Conservation (phyloP, 2,329 filamentous ascomycete species). For the Paraconiothyrium brasiliense region DNA sequence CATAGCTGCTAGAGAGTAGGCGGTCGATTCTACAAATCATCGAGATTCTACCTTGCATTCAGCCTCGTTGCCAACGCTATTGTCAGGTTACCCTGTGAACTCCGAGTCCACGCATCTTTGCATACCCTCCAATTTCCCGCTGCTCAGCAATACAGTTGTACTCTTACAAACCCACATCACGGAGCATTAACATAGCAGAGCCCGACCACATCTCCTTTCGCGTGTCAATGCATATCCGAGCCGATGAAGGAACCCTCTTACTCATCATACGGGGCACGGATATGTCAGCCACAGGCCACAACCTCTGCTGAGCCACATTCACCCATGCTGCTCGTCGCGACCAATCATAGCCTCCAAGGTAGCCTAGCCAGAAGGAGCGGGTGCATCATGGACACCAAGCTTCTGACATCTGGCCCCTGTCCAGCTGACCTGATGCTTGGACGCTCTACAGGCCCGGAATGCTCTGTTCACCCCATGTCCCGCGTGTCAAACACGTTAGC, state of each 20-base stretch:
- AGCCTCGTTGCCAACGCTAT: neutral
- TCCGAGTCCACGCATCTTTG: constrained; percentile 13
- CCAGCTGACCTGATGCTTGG: constrained; percentile 14
- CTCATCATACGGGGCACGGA: constrained; percentile 3
- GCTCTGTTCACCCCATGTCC: constrained; percentile 4
- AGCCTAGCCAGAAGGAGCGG: neutral
- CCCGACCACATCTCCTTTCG: neutral
- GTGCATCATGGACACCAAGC: constrained; percentile 7
- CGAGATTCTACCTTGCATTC: constrained; percentile 3
- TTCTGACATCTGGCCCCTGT: constrained; percentile 8
- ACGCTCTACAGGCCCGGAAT: constrained; percentile 9
- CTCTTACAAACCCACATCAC: neutral
- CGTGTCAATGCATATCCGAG: neutral
- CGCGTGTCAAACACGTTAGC: constrained; percentile 3
- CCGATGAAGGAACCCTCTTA: constrained; percentile 5
- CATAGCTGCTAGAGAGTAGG: too few species aligned
- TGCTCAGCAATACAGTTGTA: neutral
- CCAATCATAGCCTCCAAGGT: neutral
- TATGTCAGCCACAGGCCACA: neutral
- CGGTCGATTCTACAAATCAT: neutral
- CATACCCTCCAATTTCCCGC: neutral
- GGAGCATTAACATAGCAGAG: neutral
- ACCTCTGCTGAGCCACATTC: constrained; percentile 5
- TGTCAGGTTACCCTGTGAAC: neutral
- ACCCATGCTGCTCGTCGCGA: neutral